Conservation (phyloP, 345 rosid genomes). For the Lenwebbia sp. region DNA sequence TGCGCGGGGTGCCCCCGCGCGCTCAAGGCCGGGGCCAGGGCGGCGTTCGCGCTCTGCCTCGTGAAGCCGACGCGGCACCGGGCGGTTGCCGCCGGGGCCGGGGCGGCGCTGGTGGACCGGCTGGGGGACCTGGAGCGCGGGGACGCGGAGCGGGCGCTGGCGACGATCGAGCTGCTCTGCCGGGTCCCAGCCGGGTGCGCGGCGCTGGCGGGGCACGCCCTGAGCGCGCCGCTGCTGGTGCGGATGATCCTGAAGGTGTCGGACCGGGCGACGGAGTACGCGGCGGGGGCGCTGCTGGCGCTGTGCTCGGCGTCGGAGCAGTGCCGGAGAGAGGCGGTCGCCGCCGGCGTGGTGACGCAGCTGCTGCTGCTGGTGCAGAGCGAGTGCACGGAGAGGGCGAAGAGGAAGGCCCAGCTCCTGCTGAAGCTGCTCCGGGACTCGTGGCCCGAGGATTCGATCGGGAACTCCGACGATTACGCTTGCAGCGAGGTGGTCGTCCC, state of each 20-base stretch:
- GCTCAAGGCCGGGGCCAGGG: conserved; percentile 58
- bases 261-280: conserved; percentile 86
- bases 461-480: conserved; percentile 53
- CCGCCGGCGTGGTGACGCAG: conserved; percentile 85
- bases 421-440: conserved; percentile 70
- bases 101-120: conserved; percentile 50
- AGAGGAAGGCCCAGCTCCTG: conserved; percentile 90
- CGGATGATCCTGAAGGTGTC: conserved; percentile 67
- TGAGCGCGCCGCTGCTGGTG: conserved; percentile 75
- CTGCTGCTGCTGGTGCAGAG: conserved; percentile 77
- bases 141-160: conserved; percentile 81
- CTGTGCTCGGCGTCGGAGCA: conserved; percentile 63
- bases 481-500: conserved; percentile 59
- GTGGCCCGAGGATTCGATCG: conserved; percentile 61
- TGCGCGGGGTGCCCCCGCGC: conserved; percentile 51
- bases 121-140: conserved; percentile 69
- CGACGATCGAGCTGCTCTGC: conserved; percentile 79
- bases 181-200: conserved; percentile 62
- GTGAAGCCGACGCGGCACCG: conserved; percentile 69
- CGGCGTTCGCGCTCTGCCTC: conserved; percentile 77
- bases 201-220: conserved; percentile 57
- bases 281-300: conserved; percentile 78
- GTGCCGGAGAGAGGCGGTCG: conserved; percentile 68
- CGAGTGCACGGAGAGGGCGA: conserved; percentile 93
- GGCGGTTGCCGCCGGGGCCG: conserved; percentile 75